phyloP scores from a whole-genome alignment of 164 flowering plant genomes.

The Euptelea pleiosperma region DNA sequence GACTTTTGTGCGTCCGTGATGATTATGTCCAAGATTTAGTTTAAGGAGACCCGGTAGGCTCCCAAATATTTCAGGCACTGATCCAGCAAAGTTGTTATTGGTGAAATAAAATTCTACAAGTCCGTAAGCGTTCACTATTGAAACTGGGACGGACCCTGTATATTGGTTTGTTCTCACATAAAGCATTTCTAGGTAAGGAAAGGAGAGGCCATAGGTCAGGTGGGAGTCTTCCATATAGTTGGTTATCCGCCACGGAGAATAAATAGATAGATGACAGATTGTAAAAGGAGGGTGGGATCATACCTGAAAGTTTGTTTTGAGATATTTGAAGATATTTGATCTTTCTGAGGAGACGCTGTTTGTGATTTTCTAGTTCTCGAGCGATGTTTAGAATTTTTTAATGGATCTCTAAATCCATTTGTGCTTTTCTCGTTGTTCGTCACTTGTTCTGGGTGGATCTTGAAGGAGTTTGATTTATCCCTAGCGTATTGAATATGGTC shows the following conservation, averaged over 20 bases:
- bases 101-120: background rate
- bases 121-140: constrained; percentile 21
- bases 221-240: constrained; percentile 23
- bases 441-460: too few species aligned
- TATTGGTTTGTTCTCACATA: constrained; percentile 4
- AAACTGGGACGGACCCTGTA: constrained; percentile 22
- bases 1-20: constrained; percentile 4
- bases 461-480: too few species aligned
- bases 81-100: constrained; percentile 14
- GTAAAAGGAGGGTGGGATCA: constrained; percentile 25
- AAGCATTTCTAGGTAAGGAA: constrained; percentile 17
- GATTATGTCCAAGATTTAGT: constrained; percentile 5
- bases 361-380: too few species aligned
- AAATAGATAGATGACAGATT: constrained; percentile 6
- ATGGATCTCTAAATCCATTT: too few species aligned
- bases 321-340: background rate
- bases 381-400: too few species aligned
- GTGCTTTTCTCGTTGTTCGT: too few species aligned
- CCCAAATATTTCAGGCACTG: constrained; percentile 4
- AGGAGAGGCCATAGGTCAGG: constrained; percentile 15
- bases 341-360: constrained; percentile 5
- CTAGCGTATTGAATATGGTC: too few species aligned
- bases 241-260: constrained; percentile 9
- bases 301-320: constrained; percentile 15
- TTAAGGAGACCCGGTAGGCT: background rate